These are phyloP conservation scores for Phytophthora cajani DNA, from an alignment of 352 stramenopile species.

Conservation along the genomic window DNA sequence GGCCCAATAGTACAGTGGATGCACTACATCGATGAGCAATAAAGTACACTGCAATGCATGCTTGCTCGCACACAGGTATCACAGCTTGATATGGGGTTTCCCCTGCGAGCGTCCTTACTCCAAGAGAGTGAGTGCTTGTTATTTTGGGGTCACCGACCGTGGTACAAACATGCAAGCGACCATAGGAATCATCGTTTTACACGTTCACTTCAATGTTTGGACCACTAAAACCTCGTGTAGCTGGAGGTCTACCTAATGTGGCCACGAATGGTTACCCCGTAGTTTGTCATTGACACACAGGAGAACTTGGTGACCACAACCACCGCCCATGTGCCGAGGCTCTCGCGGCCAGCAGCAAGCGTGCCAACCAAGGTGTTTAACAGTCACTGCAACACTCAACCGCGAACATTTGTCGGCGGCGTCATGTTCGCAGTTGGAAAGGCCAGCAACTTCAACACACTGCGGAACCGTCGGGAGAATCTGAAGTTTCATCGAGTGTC, in stretches of 20 bases:
- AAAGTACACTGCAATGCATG: not conserved
- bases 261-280: not conserved
- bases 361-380: not conserved
- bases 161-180: not conserved
- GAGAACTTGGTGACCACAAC: not conserved
- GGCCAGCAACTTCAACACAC: conserved; percentile 57
- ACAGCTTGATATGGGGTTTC: no score
- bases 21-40: not conserved
- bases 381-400: conserved; percentile 2
- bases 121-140: no score
- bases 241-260: not conserved
- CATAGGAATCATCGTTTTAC: not conserved
- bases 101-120: no score
- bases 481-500: conserved; percentile 14
- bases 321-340: not conserved
- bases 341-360: not conserved
- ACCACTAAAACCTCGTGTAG: not conserved
- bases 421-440: conserved; percentile 56
- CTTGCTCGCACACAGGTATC: no score
- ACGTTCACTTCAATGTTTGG: not conserved
- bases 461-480: conserved; percentile 29
- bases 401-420: conserved; percentile 50
- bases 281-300: not conserved
- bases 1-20: not conserved
- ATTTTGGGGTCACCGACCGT: no score